Percentiles rank a stretch among this genome's conserved stretches.
Evolutionary conservation across 805 yeast species (phyloP).

Genomic region (Pichia manshurica): DNA sequence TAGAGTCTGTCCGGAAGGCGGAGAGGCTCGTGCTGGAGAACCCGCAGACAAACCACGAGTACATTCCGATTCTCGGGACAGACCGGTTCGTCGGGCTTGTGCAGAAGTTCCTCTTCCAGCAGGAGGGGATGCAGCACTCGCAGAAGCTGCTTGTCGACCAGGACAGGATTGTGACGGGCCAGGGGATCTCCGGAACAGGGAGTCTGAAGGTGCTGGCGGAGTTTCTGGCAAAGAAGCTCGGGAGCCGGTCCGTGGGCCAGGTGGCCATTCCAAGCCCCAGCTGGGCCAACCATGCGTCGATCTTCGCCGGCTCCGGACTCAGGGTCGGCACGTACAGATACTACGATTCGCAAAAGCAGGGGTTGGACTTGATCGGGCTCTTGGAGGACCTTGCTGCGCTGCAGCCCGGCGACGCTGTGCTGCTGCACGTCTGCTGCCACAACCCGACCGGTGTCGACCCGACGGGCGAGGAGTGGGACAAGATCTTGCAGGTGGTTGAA

Average conservation of each 20-base stretch:
- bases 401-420: constrained; percentile 55
- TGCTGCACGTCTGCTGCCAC: constrained; percentile 93
- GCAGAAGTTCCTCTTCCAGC: constrained; percentile 56
- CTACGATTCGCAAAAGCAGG: constrained; percentile 57
- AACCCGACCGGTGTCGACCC: constrained; percentile 97
- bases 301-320: constrained; percentile 70
- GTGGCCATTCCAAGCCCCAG: constrained; percentile 82
- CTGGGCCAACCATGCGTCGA: constrained; percentile 90
- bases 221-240: constrained; percentile 58
- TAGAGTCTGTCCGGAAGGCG: constrained; percentile 69
- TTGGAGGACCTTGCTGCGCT: constrained; percentile 50
- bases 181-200: constrained; percentile 94
- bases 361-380: constrained; percentile 61
- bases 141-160: constrained; percentile 46
- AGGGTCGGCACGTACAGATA: constrained; percentile 59
- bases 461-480: constrained; percentile 70
- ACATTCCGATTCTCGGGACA: constrained; percentile 80
- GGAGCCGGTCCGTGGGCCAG: constrained; percentile 27
- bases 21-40: constrained; percentile 41
- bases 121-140: constrained; percentile 31
- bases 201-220: constrained; percentile 82
- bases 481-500: constrained; percentile 59
- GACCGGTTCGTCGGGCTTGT: constrained; percentile 62
- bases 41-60: constrained; percentile 67
- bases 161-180: constrained; percentile 72